Evolutionary conservation across 495 filamentous ascomycete species (phyloP), one percentile per base, ranked within the genome.

Genomic region (Daldinia caldariorum): DNA sequence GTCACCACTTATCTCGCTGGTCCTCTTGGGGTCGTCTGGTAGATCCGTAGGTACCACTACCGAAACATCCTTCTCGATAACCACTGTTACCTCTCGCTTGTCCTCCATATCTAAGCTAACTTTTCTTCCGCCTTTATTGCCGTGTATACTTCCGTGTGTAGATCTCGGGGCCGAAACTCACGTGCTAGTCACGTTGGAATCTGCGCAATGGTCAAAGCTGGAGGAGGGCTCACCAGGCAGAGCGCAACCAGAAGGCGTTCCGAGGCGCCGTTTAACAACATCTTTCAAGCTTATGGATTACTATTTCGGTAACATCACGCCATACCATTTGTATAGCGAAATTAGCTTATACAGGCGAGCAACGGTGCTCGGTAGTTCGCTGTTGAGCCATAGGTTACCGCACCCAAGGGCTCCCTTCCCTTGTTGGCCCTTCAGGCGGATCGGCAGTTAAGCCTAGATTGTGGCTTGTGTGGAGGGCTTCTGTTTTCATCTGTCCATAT

Each of bases 21-120:
- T 32, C 10, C 60, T 60, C 18, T 67, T 61, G 2, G 38, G 7
- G 22, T 32, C 18, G 14, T 49, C 56, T 12, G 50, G 35, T 2
- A 58, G 51, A 4, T 65, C 61, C 6, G 29, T 22, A 13, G 61
- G 50, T 18, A 31, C 0, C 50, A 20, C 32, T n/a, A 45, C 60
- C 32, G 69, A 61, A 35, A 63, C 18, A 58, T 68, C 60, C 61
- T 72, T 68, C 70, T 68, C 65, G 34, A 56, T 35, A 20, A 72
- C 22, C 6, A 68, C 45, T 35, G 65, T 54, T 22, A 63, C 61
- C 18, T 58, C 67, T 53, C 32, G 20, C 37, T 72, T 26, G 26
- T 26, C 26, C 26, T 26, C 26, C 26, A 26, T 26, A 26, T 1
- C 26, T n/a, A 3, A 26, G 26, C 1, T 26, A 3, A 8, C 41